Conservation (phyloP, 2,329 filamentous ascomycete genomes). For the Exserohilum rostratum region DNA sequence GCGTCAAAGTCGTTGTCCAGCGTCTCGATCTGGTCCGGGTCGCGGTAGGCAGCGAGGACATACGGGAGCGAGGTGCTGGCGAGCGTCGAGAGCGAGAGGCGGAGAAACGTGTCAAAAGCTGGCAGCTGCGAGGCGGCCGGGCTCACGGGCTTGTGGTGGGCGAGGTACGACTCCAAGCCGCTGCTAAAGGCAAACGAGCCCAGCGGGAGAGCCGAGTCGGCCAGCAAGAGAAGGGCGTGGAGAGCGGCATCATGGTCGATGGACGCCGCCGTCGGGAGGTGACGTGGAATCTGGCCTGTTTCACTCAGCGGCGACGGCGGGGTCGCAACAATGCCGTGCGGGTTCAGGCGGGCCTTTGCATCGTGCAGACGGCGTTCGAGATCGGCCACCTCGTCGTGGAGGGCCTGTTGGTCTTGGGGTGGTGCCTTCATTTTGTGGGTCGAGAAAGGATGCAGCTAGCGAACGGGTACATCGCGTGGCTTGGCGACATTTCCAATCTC, state of each 20-base stretch:
- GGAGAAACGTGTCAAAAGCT: conserved; percentile 70
- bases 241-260: conserved; percentile 28
- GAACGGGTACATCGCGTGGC: conserved; percentile 15
- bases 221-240: conserved; percentile 77
- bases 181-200: conserved; percentile 88
- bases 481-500: conserved; percentile 28
- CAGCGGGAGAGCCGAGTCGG: conserved; percentile 80
- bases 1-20: conserved; percentile 81
- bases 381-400: conserved; percentile 62
- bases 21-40: conserved; percentile 57
- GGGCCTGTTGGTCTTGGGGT: conserved; percentile 32
- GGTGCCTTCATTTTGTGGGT: conserved; percentile 34
- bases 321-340: conserved; percentile 23
- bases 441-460: conserved; percentile 15
- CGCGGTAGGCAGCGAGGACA: conserved; percentile 69
- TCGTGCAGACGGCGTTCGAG: conserved; percentile 60
- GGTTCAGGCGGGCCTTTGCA: conserved; percentile 56
- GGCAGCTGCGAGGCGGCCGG: conserved; percentile 40
- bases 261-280: conserved; percentile 4
- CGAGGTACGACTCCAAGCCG: conserved; percentile 81
- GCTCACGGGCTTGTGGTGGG: conserved; percentile 61
- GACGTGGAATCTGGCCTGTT: conserved; percentile 18
- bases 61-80: conserved; percentile 77
- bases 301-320: conserved; percentile 19
- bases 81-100: conserved; percentile 72